Conservation (phyloP, 352 stramenopile genomes). For the Phytophthora aleatoria region DNA sequence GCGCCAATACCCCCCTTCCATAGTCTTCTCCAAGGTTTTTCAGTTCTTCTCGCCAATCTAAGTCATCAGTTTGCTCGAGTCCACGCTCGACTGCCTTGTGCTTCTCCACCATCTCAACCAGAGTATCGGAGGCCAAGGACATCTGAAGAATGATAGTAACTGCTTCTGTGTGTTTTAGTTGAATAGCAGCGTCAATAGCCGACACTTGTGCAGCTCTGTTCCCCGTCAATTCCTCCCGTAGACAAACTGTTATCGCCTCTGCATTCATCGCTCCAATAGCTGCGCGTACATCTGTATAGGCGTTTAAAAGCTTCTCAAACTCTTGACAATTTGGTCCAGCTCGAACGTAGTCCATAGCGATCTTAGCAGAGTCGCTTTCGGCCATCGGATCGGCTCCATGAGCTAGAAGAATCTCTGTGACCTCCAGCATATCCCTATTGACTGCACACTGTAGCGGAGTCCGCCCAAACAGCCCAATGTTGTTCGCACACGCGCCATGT, state of each 20-base stretch:
- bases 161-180: conserved; percentile 7
- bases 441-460: conserved; percentile 23
- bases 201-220: background rate
- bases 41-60: background rate
- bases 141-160: conserved; percentile 8
- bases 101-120: conserved; percentile 10
- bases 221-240: conserved; percentile 1
- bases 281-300: background rate
- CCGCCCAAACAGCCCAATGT: conserved; percentile 8
- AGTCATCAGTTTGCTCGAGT: background rate
- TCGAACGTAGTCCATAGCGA: conserved; percentile 6
- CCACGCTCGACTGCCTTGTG: conserved; percentile 2
- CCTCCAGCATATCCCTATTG: conserved; percentile 9
- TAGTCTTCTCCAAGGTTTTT: conserved; percentile 1
- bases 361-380: background rate
- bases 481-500: conserved; percentile 16
- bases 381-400: conserved; percentile 10
- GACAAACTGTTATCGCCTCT: conserved; percentile 7
- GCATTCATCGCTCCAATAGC: conserved; percentile 10
- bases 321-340: conserved; percentile 3
- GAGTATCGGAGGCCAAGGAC: conserved; percentile 3
- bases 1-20: background rate
- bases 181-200: conserved; percentile 16
- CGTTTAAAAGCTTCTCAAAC: conserved; percentile 7
- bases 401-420: conserved; percentile 8